Conservation (phyloP, 768 basidiomycete species). For the Neoboletus brunneissimus region DNA sequence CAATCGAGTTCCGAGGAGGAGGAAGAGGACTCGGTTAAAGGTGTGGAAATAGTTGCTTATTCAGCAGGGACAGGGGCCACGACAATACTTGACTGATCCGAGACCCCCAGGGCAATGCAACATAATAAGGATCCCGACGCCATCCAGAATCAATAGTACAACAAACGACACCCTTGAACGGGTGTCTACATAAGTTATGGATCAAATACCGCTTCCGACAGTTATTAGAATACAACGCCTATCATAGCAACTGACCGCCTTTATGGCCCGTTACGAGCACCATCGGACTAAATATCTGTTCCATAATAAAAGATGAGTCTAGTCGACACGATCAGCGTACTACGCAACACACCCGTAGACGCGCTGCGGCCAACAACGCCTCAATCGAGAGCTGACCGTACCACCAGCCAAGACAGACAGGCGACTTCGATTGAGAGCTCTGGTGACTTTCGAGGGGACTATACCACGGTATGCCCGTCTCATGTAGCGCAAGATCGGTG, state of each 20-base stretch:
- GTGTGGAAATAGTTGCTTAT: not conserved
- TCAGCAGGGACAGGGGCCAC: not conserved
- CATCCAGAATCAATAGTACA: no score
- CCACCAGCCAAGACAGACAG: conserved; percentile 1
- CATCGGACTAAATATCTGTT: conserved; percentile 8
- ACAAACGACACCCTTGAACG: not conserved
- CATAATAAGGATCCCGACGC: no score
- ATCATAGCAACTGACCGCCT: not conserved
- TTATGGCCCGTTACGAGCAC: conserved; percentile 4
- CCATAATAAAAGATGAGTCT: not conserved
- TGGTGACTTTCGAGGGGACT: not conserved
- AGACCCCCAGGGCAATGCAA: no score
- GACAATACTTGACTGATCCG: no score
- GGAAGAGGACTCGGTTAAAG: no score
- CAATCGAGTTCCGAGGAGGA: no score
- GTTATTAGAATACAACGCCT: not conserved
- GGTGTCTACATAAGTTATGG: not conserved
- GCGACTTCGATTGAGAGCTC: not conserved
- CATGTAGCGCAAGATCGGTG: not conserved
- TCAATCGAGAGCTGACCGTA: conserved; percentile 2
- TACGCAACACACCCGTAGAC: not conserved
- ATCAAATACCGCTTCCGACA: not conserved
- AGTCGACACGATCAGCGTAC: not conserved
- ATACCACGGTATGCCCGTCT: conserved; percentile 2
- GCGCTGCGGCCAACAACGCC: conserved; percentile 3